Evolutionary conservation across 2,329 filamentous ascomycete species (phyloP).

Genomic region (Diaporthe sp.): DNA sequence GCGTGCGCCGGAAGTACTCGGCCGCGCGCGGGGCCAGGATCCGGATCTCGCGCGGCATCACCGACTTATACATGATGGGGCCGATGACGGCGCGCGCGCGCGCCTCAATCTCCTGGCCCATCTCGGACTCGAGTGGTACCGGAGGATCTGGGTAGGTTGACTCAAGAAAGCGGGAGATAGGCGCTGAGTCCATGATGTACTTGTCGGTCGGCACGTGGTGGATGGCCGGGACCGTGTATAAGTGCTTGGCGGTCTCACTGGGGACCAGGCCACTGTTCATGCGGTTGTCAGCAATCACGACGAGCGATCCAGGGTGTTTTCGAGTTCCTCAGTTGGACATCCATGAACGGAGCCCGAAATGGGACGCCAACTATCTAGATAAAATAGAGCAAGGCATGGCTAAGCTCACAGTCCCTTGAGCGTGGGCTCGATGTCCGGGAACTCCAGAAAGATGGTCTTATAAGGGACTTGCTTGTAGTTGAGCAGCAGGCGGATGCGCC

Average conservation of each 20-base stretch:
- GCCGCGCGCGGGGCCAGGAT: slow-evolving; percentile 54
- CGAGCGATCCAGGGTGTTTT: too few relatives aligned
- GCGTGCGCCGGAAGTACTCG: slow-evolving; percentile 56
- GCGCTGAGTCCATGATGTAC: slow-evolving; percentile 56
- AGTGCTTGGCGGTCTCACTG: slow-evolving; percentile 30
- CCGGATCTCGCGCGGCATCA: slow-evolving; percentile 54
- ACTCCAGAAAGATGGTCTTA: background rate
- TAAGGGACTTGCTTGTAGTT: slow-evolving; percentile 22
- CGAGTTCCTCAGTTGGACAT: too few relatives aligned
- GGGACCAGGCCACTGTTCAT: slow-evolving; percentile 1
- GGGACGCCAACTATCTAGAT: too few relatives aligned
- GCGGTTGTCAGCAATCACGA: background rate
- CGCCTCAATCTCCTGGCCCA: background rate
- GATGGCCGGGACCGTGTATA: slow-evolving; percentile 59
- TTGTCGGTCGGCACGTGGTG: slow-evolving; percentile 55
- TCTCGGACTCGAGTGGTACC: slow-evolving; percentile 42
- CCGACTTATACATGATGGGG: slow-evolving; percentile 48
- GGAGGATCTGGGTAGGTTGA: slow-evolving; percentile 54
- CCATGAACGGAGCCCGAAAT: too few relatives aligned
- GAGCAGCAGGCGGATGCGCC: slow-evolving; percentile 18
- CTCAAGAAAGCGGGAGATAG: slow-evolving; percentile 57
- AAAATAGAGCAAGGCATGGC: background rate
- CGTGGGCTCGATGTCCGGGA: slow-evolving; percentile 16
- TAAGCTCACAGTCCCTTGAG: slow-evolving; percentile 4
- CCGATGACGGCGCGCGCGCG: slow-evolving; percentile 44